Percentiles rank a stretch among this genome's conserved stretches.
phyloP scores from a whole-genome alignment of 1,139 yeast genomes.

The Ogataea hybrid region DNA sequence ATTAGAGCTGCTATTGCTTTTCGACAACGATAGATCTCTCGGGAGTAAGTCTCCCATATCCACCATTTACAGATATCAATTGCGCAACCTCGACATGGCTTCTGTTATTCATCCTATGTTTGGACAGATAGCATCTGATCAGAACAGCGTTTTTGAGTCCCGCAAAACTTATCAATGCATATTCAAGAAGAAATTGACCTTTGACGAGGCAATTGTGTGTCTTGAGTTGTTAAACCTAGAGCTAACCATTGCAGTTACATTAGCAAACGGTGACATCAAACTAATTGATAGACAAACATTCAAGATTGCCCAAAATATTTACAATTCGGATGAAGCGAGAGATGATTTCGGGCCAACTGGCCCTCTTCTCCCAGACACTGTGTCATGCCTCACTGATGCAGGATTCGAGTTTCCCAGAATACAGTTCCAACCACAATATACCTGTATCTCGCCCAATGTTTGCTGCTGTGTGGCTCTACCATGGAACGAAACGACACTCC shows the following conservation, averaged over 20 bases:
- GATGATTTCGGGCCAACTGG: slow-evolving; percentile 1
- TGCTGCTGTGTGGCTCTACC: slow-evolving; percentile 45
- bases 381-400: slow-evolving; percentile 51
- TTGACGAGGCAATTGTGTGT: slow-evolving; percentile 28
- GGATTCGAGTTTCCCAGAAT: slow-evolving; percentile 51
- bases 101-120: slow-evolving; percentile 27
- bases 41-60: slow-evolving; percentile 24
- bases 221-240: slow-evolving; percentile 30
- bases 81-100: slow-evolving; percentile 26
- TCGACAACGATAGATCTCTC: slow-evolving; percentile 25
- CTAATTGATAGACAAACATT: slow-evolving; percentile 40
- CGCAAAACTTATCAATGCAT: slow-evolving; percentile 11
- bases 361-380: slow-evolving; percentile 32
- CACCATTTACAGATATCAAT: slow-evolving; percentile 39
- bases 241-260: slow-evolving; percentile 32
- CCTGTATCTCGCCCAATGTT: slow-evolving; percentile 57
- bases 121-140: slow-evolving; percentile 23
- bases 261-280: slow-evolving; percentile 44
- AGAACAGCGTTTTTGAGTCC: slow-evolving; percentile 15
- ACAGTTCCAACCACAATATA: slow-evolving; percentile 36
- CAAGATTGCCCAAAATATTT: slow-evolving; percentile 25
- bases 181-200: slow-evolving; percentile 22
- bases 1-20: slow-evolving; percentile 33
- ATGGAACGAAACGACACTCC: slow-evolving; percentile 25
- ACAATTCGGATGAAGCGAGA: slow-evolving; percentile 7